phyloP scores from a whole-genome alignment of 2,329 filamentous ascomycete species.

The Aspergillus sp. region DNA sequence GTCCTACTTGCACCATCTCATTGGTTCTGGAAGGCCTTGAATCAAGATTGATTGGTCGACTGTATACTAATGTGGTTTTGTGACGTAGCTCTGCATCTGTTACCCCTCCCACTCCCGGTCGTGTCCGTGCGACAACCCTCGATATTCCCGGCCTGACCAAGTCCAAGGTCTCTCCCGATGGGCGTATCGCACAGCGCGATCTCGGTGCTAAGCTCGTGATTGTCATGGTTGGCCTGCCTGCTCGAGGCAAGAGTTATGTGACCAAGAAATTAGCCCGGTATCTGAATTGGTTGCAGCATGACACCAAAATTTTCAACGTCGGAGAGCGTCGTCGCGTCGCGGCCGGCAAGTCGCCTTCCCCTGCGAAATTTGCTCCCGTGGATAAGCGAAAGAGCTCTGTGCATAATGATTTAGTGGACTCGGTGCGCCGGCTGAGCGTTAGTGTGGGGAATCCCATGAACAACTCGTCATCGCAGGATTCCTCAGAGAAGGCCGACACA shows the following conservation, averaged over 20 bases:
- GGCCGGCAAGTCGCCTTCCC: conserved; percentile 46
- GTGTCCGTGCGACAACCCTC: conserved; percentile 82
- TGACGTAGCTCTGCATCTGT: conserved; percentile 16
- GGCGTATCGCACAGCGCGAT: conserved; percentile 86
- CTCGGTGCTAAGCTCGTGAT: conserved; percentile 95
- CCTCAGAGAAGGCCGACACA: conserved; percentile 13
- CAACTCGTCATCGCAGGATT: conserved; percentile 6
- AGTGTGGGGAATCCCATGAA: conserved; percentile 24
- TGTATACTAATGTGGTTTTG: background rate
- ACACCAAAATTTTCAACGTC: conserved; percentile 94
- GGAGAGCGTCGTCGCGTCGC: conserved; percentile 81
- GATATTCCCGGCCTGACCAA: conserved; percentile 96
- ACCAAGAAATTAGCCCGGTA: conserved; percentile 97
- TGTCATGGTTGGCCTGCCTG: conserved; percentile 94
- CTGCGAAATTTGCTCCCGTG: conserved; percentile 11
- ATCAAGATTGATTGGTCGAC: background rate
- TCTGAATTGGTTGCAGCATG: conserved; percentile 94
- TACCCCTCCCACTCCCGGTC: conserved; percentile 59
- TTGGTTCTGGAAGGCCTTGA: background rate
- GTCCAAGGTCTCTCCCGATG: conserved; percentile 91
- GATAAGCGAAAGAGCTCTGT: conserved; percentile 23
- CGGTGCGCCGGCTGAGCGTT: conserved; percentile 38
- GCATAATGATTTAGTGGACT: conserved; percentile 38
- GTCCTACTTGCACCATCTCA: conserved; percentile 4
- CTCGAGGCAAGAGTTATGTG: conserved; percentile 95